Evolutionary conservation across 148 eudicot species (phyloP).

Genomic region (Chenopodium formosanum): DNA sequence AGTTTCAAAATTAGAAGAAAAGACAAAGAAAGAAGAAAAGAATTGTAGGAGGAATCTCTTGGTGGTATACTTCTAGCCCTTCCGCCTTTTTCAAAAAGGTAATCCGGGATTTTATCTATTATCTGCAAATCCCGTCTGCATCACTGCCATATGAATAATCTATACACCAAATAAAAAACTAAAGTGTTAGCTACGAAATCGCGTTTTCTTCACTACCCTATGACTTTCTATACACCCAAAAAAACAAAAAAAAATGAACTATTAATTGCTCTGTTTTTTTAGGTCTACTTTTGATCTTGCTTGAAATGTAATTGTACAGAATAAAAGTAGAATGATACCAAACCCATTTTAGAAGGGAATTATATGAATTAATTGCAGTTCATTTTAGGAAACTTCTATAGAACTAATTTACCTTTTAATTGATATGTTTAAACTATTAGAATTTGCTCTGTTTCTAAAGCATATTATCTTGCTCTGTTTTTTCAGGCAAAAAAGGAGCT

Average conservation of each 20-base stretch:
- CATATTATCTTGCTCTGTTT: conserved; percentile 21
- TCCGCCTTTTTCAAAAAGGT: conserved; percentile 23
- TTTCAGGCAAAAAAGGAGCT: conserved; percentile 21
- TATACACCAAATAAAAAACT: too few species aligned
- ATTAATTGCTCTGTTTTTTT: background rate
- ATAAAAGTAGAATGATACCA: conserved; percentile 25
- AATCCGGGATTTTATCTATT: background rate
- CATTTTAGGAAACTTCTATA: conserved; percentile 8
- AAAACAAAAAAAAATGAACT: too few species aligned
- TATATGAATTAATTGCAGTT: background rate
- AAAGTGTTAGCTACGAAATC: too few species aligned
- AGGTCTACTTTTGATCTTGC: conserved; percentile 7
- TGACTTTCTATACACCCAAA: background rate
- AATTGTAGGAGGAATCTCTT: conserved; percentile 9
- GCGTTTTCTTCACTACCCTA: too few species aligned
- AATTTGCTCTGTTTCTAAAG: conserved; percentile 20
- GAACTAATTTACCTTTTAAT: background rate
- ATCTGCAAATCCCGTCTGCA: background rate
- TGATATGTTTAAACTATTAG: background rate
- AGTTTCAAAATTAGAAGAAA: background rate
- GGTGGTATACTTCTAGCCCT: too few species aligned
- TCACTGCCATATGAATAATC: too few species aligned
- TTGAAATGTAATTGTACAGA: conserved; percentile 15
- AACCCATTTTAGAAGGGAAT: conserved; percentile 22
- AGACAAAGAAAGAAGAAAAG: conserved; percentile 2